phyloP scores from a whole-genome alignment of 805 yeast genomes.

The Groenewaldozyma tartarivorans region DNA sequence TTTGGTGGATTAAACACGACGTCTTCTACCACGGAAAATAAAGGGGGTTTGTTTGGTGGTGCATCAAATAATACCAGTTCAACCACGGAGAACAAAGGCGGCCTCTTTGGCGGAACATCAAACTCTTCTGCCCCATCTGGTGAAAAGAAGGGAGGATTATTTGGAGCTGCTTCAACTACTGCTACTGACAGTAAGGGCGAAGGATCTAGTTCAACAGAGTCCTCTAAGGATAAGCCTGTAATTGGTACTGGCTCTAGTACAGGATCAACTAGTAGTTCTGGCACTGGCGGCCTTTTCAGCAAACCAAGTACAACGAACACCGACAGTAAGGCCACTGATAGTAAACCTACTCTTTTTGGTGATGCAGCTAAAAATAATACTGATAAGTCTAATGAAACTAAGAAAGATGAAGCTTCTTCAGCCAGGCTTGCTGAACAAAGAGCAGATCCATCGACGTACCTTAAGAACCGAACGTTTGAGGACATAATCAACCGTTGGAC shows the following conservation, averaged over 20 bases:
- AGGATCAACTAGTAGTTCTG: conserved; percentile 1
- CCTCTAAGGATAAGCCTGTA: conserved; percentile 1
- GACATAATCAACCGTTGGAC: conserved; percentile 94
- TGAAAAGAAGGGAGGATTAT: conserved; percentile 5
- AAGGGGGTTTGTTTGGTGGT: neutral
- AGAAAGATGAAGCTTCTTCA: conserved; percentile 1
- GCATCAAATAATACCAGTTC: conserved; percentile 8
- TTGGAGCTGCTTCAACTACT: conserved; percentile 5
- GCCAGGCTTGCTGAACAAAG: neutral
- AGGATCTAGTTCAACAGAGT: neutral
- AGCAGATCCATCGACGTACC: conserved; percentile 32
- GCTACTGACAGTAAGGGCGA: conserved; percentile 1
- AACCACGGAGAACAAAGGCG: conserved; percentile 14
- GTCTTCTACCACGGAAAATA: conserved; percentile 1
- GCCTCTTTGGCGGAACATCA: conserved; percentile 8
- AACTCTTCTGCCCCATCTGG: conserved; percentile 7
- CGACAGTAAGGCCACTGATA: neutral
- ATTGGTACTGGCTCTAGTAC: conserved; percentile 3
- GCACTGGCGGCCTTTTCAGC: neutral
- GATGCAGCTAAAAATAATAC: neutral
- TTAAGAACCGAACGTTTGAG: conserved; percentile 86
- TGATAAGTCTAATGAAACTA: conserved; percentile 2
- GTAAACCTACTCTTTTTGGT: neutral
- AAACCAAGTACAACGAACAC: neutral
- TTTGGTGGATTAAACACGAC: neutral